Base-by-base conservation (phyloP, 2,329 filamentous ascomycete genomes). In the Apiospora rasikravindrae region DNA sequence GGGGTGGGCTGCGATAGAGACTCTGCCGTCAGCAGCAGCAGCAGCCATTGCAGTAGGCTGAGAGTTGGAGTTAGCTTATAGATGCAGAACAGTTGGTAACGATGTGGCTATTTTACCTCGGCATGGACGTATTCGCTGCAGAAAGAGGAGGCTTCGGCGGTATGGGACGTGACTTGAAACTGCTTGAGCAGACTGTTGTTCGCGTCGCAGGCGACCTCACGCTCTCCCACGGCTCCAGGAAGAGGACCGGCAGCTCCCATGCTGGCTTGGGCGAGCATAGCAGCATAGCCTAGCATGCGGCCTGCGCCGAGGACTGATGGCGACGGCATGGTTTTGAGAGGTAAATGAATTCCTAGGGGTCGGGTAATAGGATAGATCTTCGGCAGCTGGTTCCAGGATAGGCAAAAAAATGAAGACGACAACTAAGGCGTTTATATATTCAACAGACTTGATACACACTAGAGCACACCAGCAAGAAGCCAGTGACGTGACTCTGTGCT, bases 1-100 rank as follows among this genome's bases (percentile, higher is more conserved):
- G 24, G 78, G 78, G 47, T 80, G 78, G 57, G 78, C 78, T 16
- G 76, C 77, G 67, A 73, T 75, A 0, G 76, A 79, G 71, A 80
- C 64, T 66, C 78, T 80, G 53, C 77, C 77, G 24, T 53, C 47
- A 29, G 70, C 71, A 29, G 29, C 57, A 64, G 57, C 1, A 13
- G 40, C 40, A 42, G 40, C 57, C 57, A 40, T 40, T 64, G 33
- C 57, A 40, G 57, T 64, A 64, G 57, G 33, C 57, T 64, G 57
- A 13, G 33, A n/a, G 33, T n/a, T 40, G 10, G 24, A 6, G 57
- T 64, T 40, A 64, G 57, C 33, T 64, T 19, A 64, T 5, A 22
- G 33, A 37, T 64, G 14, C 57, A 64, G 19, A n/a, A n/a, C 45
- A 40, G 57, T 64, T 19, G 6, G 11, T 14, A 19, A 64, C 22